A percentile compares a stretch with the other conserved stretches of the same genome.
These are phyloP conservation scores for Globomyces sp. DNA, from an alignment of 371 early-diverging fungal genomes.

Conservation along the genomic window DNA sequence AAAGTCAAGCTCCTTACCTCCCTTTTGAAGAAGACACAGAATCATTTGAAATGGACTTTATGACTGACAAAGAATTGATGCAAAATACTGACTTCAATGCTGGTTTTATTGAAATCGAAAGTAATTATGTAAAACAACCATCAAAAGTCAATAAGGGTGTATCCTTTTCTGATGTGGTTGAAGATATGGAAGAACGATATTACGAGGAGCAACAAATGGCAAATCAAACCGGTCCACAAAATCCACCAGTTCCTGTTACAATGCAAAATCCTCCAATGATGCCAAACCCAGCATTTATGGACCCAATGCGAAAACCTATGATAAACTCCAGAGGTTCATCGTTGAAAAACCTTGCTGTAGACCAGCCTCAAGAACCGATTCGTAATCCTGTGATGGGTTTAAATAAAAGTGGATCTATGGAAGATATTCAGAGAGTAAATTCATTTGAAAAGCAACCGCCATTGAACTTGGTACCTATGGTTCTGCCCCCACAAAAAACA, in stretches of 20 bases:
- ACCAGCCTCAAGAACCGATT: background rate
- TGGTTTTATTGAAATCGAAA: slow-evolving; percentile 13
- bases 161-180: slow-evolving; percentile 8
- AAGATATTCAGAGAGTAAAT: background rate
- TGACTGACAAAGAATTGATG: slow-evolving; percentile 16
- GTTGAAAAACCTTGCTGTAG: slow-evolving; percentile 1
- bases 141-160: slow-evolving; percentile 1
- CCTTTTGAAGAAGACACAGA: slow-evolving; percentile 16
- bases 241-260: no score
- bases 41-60: slow-evolving; percentile 4
- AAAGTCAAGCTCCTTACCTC: background rate
- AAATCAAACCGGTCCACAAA: background rate
- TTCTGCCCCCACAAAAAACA: background rate
- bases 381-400: background rate
- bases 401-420: background rate
- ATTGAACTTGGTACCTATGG: background rate
- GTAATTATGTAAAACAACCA: background rate
- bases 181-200: background rate
- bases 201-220: background rate
- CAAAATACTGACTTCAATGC: slow-evolving; percentile 25
- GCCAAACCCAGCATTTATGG: background rate
- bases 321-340: slow-evolving; percentile 13
- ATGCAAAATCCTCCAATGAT: background rate
- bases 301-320: slow-evolving; percentile 10
- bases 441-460: slow-evolving; percentile 1